phyloP scores from a whole-genome alignment of 2,329 filamentous ascomycete genomes.

The Thielaviopsis punctulata region DNA sequence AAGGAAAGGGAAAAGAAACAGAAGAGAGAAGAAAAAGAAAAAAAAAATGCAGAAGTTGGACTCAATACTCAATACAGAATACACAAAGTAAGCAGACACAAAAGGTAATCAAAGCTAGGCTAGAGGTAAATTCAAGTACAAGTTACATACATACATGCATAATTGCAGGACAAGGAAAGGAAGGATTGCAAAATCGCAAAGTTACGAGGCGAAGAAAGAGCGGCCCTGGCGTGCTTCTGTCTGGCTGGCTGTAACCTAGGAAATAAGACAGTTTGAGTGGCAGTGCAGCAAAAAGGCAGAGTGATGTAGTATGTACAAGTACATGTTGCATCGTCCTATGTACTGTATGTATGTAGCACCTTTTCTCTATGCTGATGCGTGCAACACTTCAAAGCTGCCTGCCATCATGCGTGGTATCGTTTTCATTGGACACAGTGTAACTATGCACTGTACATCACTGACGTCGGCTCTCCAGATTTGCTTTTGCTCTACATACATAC shows the following conservation, averaged over 20 bases:
- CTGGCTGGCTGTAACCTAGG: neutral
- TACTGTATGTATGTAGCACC: no score
- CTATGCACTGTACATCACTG: no score
- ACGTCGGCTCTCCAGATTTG: no score
- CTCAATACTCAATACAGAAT: slow-evolving; percentile 16
- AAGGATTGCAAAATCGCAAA: neutral
- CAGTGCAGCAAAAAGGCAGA: neutral
- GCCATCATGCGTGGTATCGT: no score
- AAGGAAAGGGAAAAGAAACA: slow-evolving; percentile 1
- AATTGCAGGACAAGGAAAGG: no score
- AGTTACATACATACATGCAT: no score
- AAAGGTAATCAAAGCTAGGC: slow-evolving; percentile 13
- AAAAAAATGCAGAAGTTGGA: slow-evolving; percentile 16
- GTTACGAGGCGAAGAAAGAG: neutral
- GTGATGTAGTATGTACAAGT: no score
- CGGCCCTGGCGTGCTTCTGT: neutral
- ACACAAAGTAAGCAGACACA: slow-evolving; percentile 17
- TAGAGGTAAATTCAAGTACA: neutral
- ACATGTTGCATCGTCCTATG: no score
- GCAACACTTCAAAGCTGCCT: no score
- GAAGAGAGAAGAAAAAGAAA: slow-evolving; percentile 20
- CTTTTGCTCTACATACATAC: no score
- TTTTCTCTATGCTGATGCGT: no score
- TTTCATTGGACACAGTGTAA: no score
- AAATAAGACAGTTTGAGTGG: neutral